Percentiles rank a stretch among this genome's conserved stretches.
Evolutionary conservation across 2,329 filamentous ascomycete genomes (phyloP).

Genomic region (Sporothrix mexicana): DNA sequence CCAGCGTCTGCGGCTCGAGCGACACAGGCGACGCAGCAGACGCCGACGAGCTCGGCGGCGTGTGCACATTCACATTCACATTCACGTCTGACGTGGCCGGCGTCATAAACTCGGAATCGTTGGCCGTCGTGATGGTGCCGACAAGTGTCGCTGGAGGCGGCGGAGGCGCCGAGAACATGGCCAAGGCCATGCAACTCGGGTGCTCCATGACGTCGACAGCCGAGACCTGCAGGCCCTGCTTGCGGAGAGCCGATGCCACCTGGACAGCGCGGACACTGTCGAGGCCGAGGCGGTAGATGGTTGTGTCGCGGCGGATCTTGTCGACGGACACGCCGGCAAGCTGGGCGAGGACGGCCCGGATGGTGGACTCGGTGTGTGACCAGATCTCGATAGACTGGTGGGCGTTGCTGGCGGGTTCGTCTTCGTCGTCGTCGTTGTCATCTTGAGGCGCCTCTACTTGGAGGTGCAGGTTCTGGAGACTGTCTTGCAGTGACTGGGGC

Average conservation of each 20-base stretch:
- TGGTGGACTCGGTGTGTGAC: slow-evolving; percentile 56
- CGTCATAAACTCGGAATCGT: slow-evolving; percentile 12
- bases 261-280: slow-evolving; percentile 90
- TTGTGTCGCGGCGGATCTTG: slow-evolving; percentile 65
- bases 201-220: slow-evolving; percentile 77
- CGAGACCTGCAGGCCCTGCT: slow-evolving; percentile 61
- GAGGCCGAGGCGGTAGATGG: slow-evolving; percentile 85
- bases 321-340: slow-evolving; percentile 60
- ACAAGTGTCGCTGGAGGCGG: background rate
- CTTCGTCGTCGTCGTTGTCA: background rate
- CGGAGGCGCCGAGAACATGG: slow-evolving; percentile 12
- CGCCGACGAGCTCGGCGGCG: slow-evolving; percentile 1
- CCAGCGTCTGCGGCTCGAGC: slow-evolving; percentile 38
- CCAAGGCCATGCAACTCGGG: slow-evolving; percentile 49
- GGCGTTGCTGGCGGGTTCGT: background rate
- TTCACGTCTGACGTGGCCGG: background rate
- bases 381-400: slow-evolving; percentile 46
- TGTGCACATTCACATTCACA: background rate
- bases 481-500: background rate
- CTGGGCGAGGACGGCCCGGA: slow-evolving; percentile 63
- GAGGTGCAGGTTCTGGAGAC: slow-evolving; percentile 1
- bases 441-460: background rate
- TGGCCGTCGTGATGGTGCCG: background rate
- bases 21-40: background rate
- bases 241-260: slow-evolving; percentile 71